These are phyloP conservation scores for Quercus suber DNA, from an alignment of 306 rosid genomes.

Conservation along the genomic window DNA sequence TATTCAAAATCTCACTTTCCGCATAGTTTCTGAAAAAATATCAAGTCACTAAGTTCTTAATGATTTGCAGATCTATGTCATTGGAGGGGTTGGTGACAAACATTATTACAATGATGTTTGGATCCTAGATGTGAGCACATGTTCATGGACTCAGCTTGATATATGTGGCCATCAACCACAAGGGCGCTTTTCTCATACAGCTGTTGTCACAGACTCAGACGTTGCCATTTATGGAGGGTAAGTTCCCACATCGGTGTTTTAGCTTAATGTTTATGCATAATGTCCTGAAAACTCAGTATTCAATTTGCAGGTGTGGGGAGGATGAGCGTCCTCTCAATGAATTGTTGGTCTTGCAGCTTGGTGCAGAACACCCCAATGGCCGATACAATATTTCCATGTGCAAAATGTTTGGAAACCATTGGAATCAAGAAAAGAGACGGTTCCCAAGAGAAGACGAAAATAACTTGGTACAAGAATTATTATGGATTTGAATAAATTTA, in stretches of 20 bases:
- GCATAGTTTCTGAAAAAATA: neutral
- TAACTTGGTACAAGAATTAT: conserved; percentile 39
- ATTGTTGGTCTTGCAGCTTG: conserved; percentile 80
- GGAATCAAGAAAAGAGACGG: conserved; percentile 58
- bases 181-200: conserved; percentile 94
- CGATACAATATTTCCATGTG: conserved; percentile 64
- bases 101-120: conserved; percentile 81
- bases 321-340: conserved; percentile 92
- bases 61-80: conserved; percentile 61
- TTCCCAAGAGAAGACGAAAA: conserved; percentile 30
- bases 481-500: neutral
- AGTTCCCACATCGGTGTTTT: neutral
- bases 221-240: conserved; percentile 93
- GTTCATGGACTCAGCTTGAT: conserved; percentile 77
- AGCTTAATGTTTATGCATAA: neutral
- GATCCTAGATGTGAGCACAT: conserved; percentile 72
- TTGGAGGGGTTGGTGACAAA: conserved; percentile 96
- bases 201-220: conserved; percentile 65
- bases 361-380: conserved; percentile 59
- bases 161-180: conserved; percentile 74
- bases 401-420: conserved; percentile 69
- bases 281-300: neutral
- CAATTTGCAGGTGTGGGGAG: conserved; percentile 76
- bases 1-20: neutral
- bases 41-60: neutral